Evolutionary conservation across 1,284 basidiomycete genomes (phyloP).

Genomic region (Xerocomus minutiporus): DNA sequence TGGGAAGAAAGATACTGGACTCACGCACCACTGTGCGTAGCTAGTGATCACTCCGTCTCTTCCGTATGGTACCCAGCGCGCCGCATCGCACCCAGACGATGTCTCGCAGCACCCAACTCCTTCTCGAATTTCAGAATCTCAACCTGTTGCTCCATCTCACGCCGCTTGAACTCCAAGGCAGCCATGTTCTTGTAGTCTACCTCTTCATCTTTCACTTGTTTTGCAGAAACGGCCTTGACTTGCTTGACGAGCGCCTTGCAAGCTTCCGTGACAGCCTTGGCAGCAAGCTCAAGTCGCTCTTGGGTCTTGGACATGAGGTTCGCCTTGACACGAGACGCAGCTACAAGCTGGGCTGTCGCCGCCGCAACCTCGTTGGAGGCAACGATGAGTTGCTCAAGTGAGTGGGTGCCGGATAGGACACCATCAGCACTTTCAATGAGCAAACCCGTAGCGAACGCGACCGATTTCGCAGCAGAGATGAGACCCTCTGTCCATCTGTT

Average conservation of each 20-base stretch:
- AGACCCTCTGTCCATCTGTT: slow-evolving; percentile 99
- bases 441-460: slow-evolving; percentile 95
- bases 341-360: slow-evolving; percentile 96
- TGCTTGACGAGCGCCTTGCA: slow-evolving; percentile 96
- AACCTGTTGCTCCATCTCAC: slow-evolving; percentile 99
- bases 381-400: slow-evolving; percentile 97
- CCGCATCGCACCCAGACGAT: slow-evolving; percentile 85
- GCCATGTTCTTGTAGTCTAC: slow-evolving; percentile 93
- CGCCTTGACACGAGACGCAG: slow-evolving; percentile 96
- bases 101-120: slow-evolving; percentile 84
- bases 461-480: slow-evolving; percentile 95
- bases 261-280: slow-evolving; percentile 98
- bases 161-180: slow-evolving; percentile 91
- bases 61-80: slow-evolving; percentile 86
- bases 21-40: background rate
- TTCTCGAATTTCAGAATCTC: slow-evolving; percentile 97
- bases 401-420: slow-evolving; percentile 93
- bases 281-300: slow-evolving; percentile 91
- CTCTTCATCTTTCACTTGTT: slow-evolving; percentile 75
- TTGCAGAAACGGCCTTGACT: slow-evolving; percentile 91
- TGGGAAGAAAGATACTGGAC: background rate
- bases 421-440: slow-evolving; percentile 98
- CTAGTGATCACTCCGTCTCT: slow-evolving; percentile 54
- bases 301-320: slow-evolving; percentile 99
- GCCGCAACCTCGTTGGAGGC: slow-evolving; percentile 98